These are phyloP conservation scores for Zymoseptoria crescenta DNA, from an alignment of 2,329 filamentous ascomycete genomes.

Conservation along the genomic window DNA sequence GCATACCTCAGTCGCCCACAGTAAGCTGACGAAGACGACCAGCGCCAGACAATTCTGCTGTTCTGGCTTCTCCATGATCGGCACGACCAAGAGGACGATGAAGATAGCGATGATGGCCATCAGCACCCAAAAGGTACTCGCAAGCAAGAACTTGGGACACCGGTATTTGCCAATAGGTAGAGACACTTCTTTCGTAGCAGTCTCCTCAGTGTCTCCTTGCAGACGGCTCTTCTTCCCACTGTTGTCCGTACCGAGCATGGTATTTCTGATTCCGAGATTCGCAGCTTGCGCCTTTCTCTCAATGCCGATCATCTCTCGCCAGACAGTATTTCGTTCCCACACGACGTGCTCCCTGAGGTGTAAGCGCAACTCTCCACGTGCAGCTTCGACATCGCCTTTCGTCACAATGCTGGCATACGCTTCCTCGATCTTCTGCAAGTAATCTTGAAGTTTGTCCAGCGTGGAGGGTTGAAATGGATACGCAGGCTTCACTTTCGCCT, in stretches of 20 bases:
- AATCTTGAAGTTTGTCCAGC: slow-evolving; percentile 60
- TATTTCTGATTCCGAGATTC: slow-evolving; percentile 70
- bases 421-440: slow-evolving; percentile 66
- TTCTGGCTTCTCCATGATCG: slow-evolving; percentile 77
- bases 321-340: slow-evolving; percentile 98
- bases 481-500: slow-evolving; percentile 63
- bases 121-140: slow-evolving; percentile 70
- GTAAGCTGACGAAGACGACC: slow-evolving; percentile 81
- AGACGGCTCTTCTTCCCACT: slow-evolving; percentile 61
- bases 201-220: slow-evolving; percentile 74
- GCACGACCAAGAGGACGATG: slow-evolving; percentile 61
- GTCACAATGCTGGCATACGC: slow-evolving; percentile 78
- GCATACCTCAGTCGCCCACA: slow-evolving; percentile 89
- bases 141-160: slow-evolving; percentile 76
- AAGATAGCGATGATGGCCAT: slow-evolving; percentile 66
- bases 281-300: slow-evolving; percentile 92
- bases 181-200: slow-evolving; percentile 57
- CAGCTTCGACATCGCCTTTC: slow-evolving; percentile 65
- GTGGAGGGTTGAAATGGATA: slow-evolving; percentile 74
- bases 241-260: slow-evolving; percentile 67
- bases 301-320: slow-evolving; percentile 97
- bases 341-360: slow-evolving; percentile 95
- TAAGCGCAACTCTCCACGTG: slow-evolving; percentile 77
- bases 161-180: slow-evolving; percentile 74
- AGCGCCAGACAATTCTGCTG: slow-evolving; percentile 95